Percentiles rank a stretch among this genome's conserved stretches.
These are phyloP conservation scores for Leccinum subgranulosum DNA, from an alignment of 768 basidiomycete species.

Conservation along the genomic window DNA sequence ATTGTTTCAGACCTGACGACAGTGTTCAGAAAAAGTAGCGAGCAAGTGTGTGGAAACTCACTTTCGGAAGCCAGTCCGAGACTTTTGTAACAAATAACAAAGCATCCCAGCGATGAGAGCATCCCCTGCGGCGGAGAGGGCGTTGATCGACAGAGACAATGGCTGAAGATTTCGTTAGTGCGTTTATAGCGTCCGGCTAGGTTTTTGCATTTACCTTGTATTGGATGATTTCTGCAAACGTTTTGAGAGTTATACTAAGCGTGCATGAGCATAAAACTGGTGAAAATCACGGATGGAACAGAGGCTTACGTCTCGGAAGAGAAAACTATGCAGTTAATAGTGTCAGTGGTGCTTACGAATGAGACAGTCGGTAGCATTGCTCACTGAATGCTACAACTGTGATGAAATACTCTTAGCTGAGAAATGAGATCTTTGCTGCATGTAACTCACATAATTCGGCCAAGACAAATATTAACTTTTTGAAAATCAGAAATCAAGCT, in stretches of 20 bases:
- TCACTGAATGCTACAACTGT: slow-evolving; percentile 33
- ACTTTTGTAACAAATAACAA: slow-evolving; percentile 42
- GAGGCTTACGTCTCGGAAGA: slow-evolving; percentile 33
- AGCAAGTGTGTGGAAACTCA: background rate
- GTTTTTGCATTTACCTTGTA: slow-evolving; percentile 37
- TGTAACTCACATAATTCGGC: slow-evolving; percentile 37
- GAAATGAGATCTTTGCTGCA: background rate
- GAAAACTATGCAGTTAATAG: slow-evolving; percentile 27
- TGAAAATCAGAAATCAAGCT: background rate
- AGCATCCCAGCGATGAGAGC: slow-evolving; percentile 49
- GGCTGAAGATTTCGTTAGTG: slow-evolving; percentile 11
- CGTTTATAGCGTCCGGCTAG: background rate
- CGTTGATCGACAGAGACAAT: slow-evolving; percentile 51
- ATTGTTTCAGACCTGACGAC: slow-evolving; percentile 42
- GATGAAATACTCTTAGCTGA: slow-evolving; percentile 4
- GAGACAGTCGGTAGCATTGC: slow-evolving; percentile 3
- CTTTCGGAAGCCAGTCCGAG: slow-evolving; percentile 53
- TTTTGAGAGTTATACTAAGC: slow-evolving; percentile 36
- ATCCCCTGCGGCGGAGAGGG: slow-evolving; percentile 45
- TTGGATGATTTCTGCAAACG: slow-evolving; percentile 40
- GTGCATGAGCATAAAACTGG: slow-evolving; percentile 11
- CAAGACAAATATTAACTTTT: slow-evolving; percentile 31
- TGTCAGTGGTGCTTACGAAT: slow-evolving; percentile 2
- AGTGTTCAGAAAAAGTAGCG: background rate
- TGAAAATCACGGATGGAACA: background rate